These are phyloP conservation scores for Plasmodium vinckei DNA, from an alignment of 169 alveolate genomes.

Conservation along the genomic window DNA sequence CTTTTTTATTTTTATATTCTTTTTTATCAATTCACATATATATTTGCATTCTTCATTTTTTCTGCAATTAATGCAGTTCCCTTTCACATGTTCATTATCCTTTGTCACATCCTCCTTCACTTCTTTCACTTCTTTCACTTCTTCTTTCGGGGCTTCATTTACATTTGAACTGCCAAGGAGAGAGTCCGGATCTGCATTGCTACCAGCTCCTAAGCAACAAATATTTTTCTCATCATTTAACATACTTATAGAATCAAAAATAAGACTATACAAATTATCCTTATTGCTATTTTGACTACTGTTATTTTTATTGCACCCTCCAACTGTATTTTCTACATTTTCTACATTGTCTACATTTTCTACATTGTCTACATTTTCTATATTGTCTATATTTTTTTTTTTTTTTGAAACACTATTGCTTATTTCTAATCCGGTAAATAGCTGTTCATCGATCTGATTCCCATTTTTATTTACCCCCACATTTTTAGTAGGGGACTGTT, in stretches of 20 bases:
- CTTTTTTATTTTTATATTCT: conserved; percentile 25
- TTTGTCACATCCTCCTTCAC: background rate
- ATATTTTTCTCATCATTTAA: background rate
- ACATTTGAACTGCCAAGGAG: background rate
- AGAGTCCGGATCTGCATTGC: background rate
- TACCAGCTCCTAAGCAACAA: background rate
- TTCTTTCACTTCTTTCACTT: background rate
- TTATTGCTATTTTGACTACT: background rate
- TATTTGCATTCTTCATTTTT: conserved; percentile 48
- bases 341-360: no score
- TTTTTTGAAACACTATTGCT: no score
- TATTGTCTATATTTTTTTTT: no score
- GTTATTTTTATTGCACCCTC: no score
- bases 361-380: no score
- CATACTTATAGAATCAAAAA: conserved; percentile 6
- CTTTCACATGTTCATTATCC: background rate
- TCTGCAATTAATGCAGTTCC: conserved; percentile 14
- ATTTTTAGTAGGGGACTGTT: no score
- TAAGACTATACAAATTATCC: conserved; percentile 16
- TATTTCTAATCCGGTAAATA: no score
- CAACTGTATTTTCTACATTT: no score
- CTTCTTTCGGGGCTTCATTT: background rate
- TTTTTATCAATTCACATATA: conserved; percentile 35
- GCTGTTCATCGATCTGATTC: no score
- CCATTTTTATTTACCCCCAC: no score